Conservation (phyloP, 108 stramenopile genomes). For the Tribonema minus region DNA sequence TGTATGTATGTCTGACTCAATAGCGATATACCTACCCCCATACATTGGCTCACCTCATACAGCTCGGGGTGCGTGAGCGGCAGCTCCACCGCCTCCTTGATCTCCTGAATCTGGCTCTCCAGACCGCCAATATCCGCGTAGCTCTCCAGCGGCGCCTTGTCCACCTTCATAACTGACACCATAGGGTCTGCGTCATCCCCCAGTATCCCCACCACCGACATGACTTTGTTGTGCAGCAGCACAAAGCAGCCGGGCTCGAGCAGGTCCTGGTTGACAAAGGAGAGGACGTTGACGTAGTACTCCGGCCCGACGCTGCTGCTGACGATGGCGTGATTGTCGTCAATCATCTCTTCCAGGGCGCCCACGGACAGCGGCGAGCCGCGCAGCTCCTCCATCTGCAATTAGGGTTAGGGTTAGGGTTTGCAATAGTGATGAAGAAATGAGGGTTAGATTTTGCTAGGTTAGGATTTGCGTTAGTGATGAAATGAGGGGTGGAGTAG, state of each 20-base stretch:
- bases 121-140: slow-evolving; percentile 98
- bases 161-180: slow-evolving; percentile 99
- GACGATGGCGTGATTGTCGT: slow-evolving; percentile 99
- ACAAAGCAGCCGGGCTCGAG: slow-evolving; percentile 96
- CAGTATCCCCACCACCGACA: slow-evolving; percentile 95
- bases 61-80: slow-evolving; percentile 98
- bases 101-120: slow-evolving; percentile 98
- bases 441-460: too few species aligned
- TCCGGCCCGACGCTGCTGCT: slow-evolving; percentile 89
- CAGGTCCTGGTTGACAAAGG: slow-evolving; percentile 95
- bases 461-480: too few species aligned
- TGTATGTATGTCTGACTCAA: too few species aligned
- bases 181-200: slow-evolving; percentile 95
- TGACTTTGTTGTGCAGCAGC: slow-evolving; percentile 95
- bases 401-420: too few species aligned
- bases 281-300: slow-evolving; percentile 96
- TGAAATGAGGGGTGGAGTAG: too few species aligned
- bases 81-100: slow-evolving; percentile 98
- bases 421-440: too few species aligned
- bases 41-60: slow-evolving; percentile 82
- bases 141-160: slow-evolving; percentile 94
- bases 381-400: slow-evolving; percentile 92
- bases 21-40: too few species aligned
- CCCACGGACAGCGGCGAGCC: slow-evolving; percentile 92
- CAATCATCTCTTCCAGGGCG: slow-evolving; percentile 96